Evolutionary conservation across 2,329 filamentous ascomycete genomes (phyloP), one percentile per base, ranked within the genome.

Genomic region (Venturia pyrina): DNA sequence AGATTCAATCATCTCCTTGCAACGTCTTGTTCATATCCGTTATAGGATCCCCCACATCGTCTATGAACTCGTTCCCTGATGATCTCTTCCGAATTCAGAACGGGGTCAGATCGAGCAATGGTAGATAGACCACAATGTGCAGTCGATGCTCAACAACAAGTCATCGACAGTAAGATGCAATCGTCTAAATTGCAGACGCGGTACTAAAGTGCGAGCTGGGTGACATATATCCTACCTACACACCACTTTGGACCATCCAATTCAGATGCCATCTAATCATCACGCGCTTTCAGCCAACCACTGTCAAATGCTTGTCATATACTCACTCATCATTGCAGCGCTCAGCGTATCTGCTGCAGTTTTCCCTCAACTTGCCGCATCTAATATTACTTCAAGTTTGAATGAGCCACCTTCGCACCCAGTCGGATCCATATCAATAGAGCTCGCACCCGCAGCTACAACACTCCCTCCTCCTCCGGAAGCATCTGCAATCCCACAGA

Each of bases 401-500:
- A 53, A 53, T 13, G 48, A 53, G 24, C 48, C 48, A 13, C 48
- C 48, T 10, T 24, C 48, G 19, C 28, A 53, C 15, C 48, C n/a
- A 53, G 48, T 53, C 11, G 48, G 48, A 53, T 15, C 48, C 5
- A 53, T 53, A 24, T 21, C 48, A 6, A 28, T 21, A 8, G 48
- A 40, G 37, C 5, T 8, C 11, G 28, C 28, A 40, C 61, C 61
- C n/a, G 43, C 37, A 5, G 61, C 61, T 40, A 32, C 5, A 11
- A 50, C 10, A 3, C 61, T 40, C 5, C 40, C 61, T 50, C 61
- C 61, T 48, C 67, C 57, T 62, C 53, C 60, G 57, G 57, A 21
- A 66, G 62, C 21, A 34, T 21, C 66, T 53, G 24, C 69, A 72
- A 40, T n/a, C 44, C 60, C 13, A 19, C 15, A 46, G 43, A 19